Conservation (phyloP, 164 flowering plant species). For the Chimonanthus salicifolius region DNA sequence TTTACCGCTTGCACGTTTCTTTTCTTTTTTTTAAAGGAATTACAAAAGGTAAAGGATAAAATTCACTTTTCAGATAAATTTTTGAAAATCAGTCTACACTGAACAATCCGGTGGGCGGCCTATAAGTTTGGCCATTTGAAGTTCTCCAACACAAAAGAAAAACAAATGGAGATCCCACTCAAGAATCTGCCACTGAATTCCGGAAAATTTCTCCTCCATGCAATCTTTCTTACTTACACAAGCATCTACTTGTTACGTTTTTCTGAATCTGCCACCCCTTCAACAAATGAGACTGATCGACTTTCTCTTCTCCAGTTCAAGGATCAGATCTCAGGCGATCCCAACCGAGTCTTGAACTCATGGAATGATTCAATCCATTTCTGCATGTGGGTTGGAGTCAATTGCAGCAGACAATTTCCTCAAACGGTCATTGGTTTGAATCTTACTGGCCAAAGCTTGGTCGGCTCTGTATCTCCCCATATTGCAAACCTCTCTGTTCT, state of each 20-base stretch:
- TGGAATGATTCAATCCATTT: constrained; percentile 30
- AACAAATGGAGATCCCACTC: too few species aligned
- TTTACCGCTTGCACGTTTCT: too few species aligned
- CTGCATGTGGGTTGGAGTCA: constrained; percentile 33
- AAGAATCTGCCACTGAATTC: too few species aligned
- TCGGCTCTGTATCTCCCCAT: constrained; percentile 29
- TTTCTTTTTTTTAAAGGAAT: too few species aligned
- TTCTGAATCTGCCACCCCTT: background rate
- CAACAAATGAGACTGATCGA: constrained; percentile 1
- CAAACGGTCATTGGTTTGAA: constrained; percentile 20
- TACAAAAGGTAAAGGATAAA: too few species aligned
- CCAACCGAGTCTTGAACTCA: constrained; percentile 18
- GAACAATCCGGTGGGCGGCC: too few species aligned
- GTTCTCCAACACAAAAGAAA: too few species aligned
- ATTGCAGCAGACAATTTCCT: constrained; percentile 15
- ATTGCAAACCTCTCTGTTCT: constrained; percentile 43
- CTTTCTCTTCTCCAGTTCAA: constrained; percentile 15
- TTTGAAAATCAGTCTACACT: too few species aligned
- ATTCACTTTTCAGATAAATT: too few species aligned
- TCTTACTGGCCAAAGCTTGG: constrained; percentile 9
- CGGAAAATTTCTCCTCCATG: background rate
- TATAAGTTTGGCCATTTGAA: too few species aligned
- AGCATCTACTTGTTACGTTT: background rate
- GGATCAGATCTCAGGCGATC: constrained; percentile 17
- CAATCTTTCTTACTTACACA: too few species aligned